Base-by-base conservation (phyloP, 331 rosid genomes). In the Rosa hybrid region DNA sequence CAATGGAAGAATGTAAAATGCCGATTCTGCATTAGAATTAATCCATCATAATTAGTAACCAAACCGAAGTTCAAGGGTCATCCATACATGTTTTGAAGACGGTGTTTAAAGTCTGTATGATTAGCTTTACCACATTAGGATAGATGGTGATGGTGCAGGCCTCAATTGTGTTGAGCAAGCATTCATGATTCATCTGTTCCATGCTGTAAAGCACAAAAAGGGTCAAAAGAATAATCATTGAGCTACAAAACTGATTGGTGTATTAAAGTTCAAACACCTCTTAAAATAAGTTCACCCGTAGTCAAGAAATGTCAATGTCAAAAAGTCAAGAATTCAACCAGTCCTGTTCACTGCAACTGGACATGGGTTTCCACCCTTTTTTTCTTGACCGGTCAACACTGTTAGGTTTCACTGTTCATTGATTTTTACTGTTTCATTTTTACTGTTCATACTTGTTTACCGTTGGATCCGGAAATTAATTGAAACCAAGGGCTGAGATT, bases 161-260 rank as follows among this genome's bases (percentile, higher is more conserved):
- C 71, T 92, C 92, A n/a, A 95, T 81, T 18, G 94, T 85, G 89
- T 92, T 95, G 57, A 95, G 85, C 45, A 88, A 80, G 81, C 98
- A 95, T 86, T 95, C 99, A 84, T 95, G 94, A 95, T 86, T 95
- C 99, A 84, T 95, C 96, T 6, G 85, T 64, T 83, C 98, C 99
- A 87, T 95, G 99, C 98, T 95, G 92, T 86, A 87, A 8, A 21
- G 39, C 57, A 48, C 34, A 42, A 13, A 41, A 63, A 5, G 23
- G 2, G 14, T 57, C 11, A 16, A 48, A 77, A 9, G 2, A 30
- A 27, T 13, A 65, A 48, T 65, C 16, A 5, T 21, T 21, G 38
- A 60, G 14, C 67, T 60, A 23, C 14, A 23, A 23, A 59, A 23
- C 34, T 57, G 27, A 14, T 20, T 54, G 9, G 10, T 16, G 4